Percentiles rank a stretch among this genome's conserved stretches.
These are phyloP conservation scores for Sicyos baderoa DNA, from an alignment of 306 rosid genomes.

Conservation along the genomic window DNA sequence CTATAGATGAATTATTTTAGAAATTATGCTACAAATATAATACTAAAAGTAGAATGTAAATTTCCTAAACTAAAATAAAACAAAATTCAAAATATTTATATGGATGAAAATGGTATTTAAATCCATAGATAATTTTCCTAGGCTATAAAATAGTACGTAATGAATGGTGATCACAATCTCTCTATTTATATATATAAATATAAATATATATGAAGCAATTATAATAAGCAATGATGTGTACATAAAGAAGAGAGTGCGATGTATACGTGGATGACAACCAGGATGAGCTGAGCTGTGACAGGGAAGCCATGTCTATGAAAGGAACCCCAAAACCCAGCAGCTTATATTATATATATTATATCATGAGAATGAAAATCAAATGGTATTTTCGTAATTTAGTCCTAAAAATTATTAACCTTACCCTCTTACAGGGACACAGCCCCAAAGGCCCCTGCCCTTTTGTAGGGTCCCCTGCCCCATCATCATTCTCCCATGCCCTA, in stretches of 20 bases:
- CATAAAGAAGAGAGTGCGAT: neutral
- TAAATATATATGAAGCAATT: neutral
- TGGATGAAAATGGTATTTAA: no score
- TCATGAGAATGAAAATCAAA: neutral
- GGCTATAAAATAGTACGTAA: no score
- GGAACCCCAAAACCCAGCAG: neutral
- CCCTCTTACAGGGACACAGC: no score
- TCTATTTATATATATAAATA: no score
- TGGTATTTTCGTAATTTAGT: neutral
- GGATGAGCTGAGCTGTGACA: slow-evolving; percentile 17
- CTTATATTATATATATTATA: neutral
- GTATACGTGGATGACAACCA: slow-evolving; percentile 17
- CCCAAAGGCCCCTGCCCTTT: neutral
- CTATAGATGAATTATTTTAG: no score
- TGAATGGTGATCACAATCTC: no score
- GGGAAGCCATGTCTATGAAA: neutral
- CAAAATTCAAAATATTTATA: no score
- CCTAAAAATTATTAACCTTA: neutral
- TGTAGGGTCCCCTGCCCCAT: slow-evolving; percentile 5
- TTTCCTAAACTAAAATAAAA: no score
- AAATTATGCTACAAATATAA: no score
- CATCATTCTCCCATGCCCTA: neutral
- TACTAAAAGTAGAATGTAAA: no score
- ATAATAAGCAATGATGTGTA: neutral
- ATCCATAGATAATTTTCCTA: no score